Evolutionary conservation across 176 grass and related monocot species (phyloP).

Genomic region (Zea luxurians): DNA sequence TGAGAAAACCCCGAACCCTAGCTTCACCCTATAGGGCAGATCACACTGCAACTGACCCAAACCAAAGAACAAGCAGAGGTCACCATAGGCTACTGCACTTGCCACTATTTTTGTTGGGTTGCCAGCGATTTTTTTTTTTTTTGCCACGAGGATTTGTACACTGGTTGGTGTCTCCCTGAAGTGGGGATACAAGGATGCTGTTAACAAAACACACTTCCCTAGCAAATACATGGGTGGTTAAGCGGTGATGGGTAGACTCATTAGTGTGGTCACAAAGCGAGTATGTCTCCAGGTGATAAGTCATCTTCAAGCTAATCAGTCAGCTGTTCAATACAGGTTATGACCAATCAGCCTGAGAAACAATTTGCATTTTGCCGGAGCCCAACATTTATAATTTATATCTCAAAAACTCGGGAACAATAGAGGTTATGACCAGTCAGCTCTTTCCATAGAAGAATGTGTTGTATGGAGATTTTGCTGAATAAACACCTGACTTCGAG

Average conservation of each 20-base stretch:
- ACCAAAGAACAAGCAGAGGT: not conserved
- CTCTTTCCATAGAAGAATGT: not conserved
- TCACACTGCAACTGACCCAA: not conserved
- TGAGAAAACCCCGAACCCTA: not conserved
- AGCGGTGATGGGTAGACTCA: not conserved
- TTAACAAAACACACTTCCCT: not conserved
- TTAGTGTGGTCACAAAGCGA: not conserved
- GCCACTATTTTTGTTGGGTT: not conserved
- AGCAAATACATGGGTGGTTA: not conserved
- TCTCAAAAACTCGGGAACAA: not conserved
- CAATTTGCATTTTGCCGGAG: not conserved
- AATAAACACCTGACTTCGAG: not conserved
- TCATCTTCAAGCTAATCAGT: not conserved
- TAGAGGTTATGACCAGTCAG: not conserved
- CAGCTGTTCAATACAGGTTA: not conserved
- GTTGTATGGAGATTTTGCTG: not conserved
- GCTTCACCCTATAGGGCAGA: not conserved
- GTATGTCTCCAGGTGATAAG: not conserved
- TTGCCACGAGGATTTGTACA: not conserved
- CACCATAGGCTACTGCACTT: not conserved
- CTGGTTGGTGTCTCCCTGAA: not conserved
- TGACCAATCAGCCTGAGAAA: not conserved
- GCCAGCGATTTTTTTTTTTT: not conserved
- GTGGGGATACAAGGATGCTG: too few species aligned
- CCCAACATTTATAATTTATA: not conserved